Evolutionary conservation across 768 basidiomycete genomes (phyloP).

Genomic region (Coprinellus micaceus): DNA sequence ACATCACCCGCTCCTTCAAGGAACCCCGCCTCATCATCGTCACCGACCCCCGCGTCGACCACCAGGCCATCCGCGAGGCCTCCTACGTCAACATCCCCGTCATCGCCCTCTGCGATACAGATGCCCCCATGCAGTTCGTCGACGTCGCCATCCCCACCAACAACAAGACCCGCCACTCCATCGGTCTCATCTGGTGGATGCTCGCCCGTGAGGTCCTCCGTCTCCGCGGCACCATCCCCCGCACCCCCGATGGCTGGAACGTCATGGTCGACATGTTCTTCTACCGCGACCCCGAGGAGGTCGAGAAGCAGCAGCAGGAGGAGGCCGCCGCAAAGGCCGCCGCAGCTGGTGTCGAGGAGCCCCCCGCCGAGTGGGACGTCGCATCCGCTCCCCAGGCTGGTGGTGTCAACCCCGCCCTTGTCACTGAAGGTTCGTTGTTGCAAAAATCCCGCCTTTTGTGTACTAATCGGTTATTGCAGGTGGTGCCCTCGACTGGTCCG

Average conservation of each 20-base stretch:
- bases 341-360: conserved; percentile 49
- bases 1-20: conserved; percentile 99
- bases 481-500: conserved; percentile 84
- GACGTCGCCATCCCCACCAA: conserved; percentile 98
- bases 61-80: conserved; percentile 99
- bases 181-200: conserved; percentile 97
- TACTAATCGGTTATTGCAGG: no score
- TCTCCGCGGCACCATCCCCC: conserved; percentile 88
- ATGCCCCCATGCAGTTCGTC: conserved; percentile 95
- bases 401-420: conserved; percentile 73
- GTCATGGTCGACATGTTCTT: conserved; percentile 99
- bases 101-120: conserved; percentile 98
- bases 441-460: no score
- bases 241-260: conserved; percentile 91
- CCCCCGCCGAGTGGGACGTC: conserved; percentile 72
- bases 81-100: conserved; percentile 99
- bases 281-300: conserved; percentile 99
- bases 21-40: conserved; percentile 98
- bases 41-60: conserved; percentile 98
- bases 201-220: conserved; percentile 97
- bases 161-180: conserved; percentile 97
- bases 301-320: conserved; percentile 96
- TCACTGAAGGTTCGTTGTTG: conserved; percentile 60
- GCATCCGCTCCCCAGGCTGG: conserved; percentile 64
- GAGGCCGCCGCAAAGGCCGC: conserved; percentile 84